Base-by-base conservation (phyloP, 768 basidiomycete genomes). In the Trametes cingulata region DNA sequence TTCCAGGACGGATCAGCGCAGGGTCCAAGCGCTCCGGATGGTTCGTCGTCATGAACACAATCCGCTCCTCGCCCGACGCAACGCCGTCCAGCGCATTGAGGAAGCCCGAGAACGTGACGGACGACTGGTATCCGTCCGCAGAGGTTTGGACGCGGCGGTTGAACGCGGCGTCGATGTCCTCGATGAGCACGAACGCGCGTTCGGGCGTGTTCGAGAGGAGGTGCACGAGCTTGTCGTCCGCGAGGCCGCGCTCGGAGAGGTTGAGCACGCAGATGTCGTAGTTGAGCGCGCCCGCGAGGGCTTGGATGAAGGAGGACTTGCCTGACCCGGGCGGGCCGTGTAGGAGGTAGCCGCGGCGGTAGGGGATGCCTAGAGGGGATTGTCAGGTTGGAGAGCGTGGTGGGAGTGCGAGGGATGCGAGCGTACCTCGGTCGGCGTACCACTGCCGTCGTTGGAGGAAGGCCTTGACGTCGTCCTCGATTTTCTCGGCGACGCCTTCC, bases 31-130 rank as follows among this genome's bases (percentile, higher is more conserved):
- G 82, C 60, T 91, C 86, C 54, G 91, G 72, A 67, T 98, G 97
- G 73, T 99, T 99, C n/a, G 97, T 98, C 0, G 97, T 99, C 88
- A 99, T 91, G 76, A 99, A 99, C 36, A 99, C 85, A 70, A 99
- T 88, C n/a, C 97, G 87, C 68, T 97, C 95, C 76, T 98, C 95
- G 41, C 95, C 93, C 12, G 96, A 97, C 5, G 94, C 96, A 27
- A 99, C 96, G 17, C 97, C 97, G 69, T 99, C 97, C 2, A 99
- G 80, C 14, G 95, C 95, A 67, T 99, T 99, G 42, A 99, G 77
- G 70, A 98, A 92, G 25, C 97, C 97, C 8, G 96, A 98, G 76
- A 99, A 98, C 3, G 97, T 98, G 36, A 99, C 89, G 13, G 91
- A 90, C 0, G 94, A 95, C 74, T 95, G 94, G 74, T 72, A 96